Base-by-base conservation (phyloP, 495 filamentous ascomycete species). In the Lasiosphaeria hispida region DNA sequence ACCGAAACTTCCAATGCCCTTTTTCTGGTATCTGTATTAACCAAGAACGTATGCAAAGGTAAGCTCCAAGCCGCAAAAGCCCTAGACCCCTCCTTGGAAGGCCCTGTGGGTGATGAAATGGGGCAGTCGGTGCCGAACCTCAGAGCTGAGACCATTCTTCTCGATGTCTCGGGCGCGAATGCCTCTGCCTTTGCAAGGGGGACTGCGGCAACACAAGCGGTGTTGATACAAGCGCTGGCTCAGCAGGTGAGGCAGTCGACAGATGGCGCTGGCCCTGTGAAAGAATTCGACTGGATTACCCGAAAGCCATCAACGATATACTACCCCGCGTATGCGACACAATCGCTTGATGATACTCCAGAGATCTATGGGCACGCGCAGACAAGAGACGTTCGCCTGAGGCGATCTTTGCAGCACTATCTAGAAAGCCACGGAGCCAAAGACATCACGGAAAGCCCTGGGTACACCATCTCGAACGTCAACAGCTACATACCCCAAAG, bases 271-370 rank as follows among this genome's bases (percentile, higher is more conserved):
- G n/a, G n/a, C n/a, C n/a, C 18, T 8, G 10, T 38, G 10, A 57
- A 48, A 36, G 43, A 42, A n/a, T 57, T 57, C 10, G 54, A 57
- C 7, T 57, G 54, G 54, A 23, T 48, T 1, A 48, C 42, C 1
- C 43, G 14, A 33, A 38, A 48, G 35, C 54, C 54, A 0, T 38
- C 54, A 2, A n/a, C 44, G 17, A 17, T 23, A 1, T 57, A 57
- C 34, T 57, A 57, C 41, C 54, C 54, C 13, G 42, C 40, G n/a
- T 15, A 23, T 47, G 43, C n/a, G 11, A 47, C 18, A 7, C 42
- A 57, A 49, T 57, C 54, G 30, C 34, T 49, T 23, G 43, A 48
- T 14, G 54, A 57, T 34, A 57, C 42, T 1, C 43, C 54, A 15
- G 54, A 49, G 1, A 14, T 57, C 8, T 57, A 38, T 18, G 40